These are phyloP conservation scores for Tricholoma saponaceum DNA, from an alignment of 768 basidiomycete genomes.

Conservation along the genomic window DNA sequence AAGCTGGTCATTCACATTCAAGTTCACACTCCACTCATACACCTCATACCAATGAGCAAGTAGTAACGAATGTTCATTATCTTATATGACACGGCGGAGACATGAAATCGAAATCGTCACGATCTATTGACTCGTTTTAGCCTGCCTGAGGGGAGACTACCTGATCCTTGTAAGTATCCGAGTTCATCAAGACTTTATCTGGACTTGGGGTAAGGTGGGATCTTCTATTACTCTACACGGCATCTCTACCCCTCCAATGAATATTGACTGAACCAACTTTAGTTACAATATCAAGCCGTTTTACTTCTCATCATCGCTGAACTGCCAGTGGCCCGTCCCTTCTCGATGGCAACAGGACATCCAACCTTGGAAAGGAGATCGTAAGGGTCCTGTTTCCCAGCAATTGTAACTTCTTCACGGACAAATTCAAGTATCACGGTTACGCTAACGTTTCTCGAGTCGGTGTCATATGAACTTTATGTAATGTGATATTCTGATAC, in stretches of 20 bases:
- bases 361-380: slow-evolving; percentile 39
- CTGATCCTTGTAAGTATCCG: no score
- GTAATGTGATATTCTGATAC: not conserved
- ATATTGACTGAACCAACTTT: not conserved
- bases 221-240: slow-evolving; percentile 27
- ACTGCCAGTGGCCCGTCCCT: slow-evolving; percentile 71
- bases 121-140: no score
- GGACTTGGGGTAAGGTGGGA: slow-evolving; percentile 52
- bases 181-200: slow-evolving; percentile 50
- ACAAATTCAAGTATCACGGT: slow-evolving; percentile 50
- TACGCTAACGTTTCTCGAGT: slow-evolving; percentile 50
- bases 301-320: slow-evolving; percentile 61
- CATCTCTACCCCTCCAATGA: not conserved
- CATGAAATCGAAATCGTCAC: no score
- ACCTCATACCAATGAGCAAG: no score
- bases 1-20: no score
- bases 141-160: no score
- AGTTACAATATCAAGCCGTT: slow-evolving; percentile 63
- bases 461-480: slow-evolving; percentile 9
- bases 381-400: slow-evolving; percentile 28
- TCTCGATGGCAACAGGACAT: slow-evolving; percentile 57
- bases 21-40: no score
- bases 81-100: no score
- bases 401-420: not conserved
- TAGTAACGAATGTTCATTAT: no score